Base-by-base conservation (phyloP, 345 rosid genomes). In the Eucalyptus rudis region DNA sequence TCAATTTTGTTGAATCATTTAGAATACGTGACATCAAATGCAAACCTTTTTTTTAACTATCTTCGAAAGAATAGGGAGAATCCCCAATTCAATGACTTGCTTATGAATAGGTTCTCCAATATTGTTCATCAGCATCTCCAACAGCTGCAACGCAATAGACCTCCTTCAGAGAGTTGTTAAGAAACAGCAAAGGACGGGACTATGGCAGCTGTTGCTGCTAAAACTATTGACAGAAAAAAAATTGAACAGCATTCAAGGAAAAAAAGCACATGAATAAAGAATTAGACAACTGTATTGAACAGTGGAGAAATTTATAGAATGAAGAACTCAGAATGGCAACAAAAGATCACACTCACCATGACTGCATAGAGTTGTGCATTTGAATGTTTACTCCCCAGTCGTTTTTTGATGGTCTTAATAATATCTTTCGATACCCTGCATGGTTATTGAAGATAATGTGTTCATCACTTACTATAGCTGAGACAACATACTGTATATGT, bases 81-180 rank as follows among this genome's bases (percentile, higher is more conserved):
- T 88, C 88, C 96, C 96, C 5, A 92, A 90, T 87, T 96, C 97
- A 90, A 95, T 94, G 89, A 97, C 99, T 92, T 92, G 96, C 90
- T 94, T 94, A 90, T 96, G 96, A 89, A 97, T 91, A 88, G 89
- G 90, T 89, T 96, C 99, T 87, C 99, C 99, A 44, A 95, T 94
- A 92, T 97, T 97, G 92, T 96, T 96, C 99, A 97, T 97, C 94
- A 97, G 91, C 98, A 95, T 96, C 95, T 97, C 99, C 92, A 97
- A 91, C 92, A 86, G 36, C 87, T 86, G 87, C 36, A 86, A 86
- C 14, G 36, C 44, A 86, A 86, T 8, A 86, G 62, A 86, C 84
- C 29, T 76, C 24, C 84, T 76, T 76, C 84, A 76, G 13, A 76
- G 47, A 76, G 84, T 40, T 36, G 8, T 20, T 76, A 76, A 76